Conservation (phyloP, 768 basidiomycete genomes). For the Leucosporidium yakuticum region DNA sequence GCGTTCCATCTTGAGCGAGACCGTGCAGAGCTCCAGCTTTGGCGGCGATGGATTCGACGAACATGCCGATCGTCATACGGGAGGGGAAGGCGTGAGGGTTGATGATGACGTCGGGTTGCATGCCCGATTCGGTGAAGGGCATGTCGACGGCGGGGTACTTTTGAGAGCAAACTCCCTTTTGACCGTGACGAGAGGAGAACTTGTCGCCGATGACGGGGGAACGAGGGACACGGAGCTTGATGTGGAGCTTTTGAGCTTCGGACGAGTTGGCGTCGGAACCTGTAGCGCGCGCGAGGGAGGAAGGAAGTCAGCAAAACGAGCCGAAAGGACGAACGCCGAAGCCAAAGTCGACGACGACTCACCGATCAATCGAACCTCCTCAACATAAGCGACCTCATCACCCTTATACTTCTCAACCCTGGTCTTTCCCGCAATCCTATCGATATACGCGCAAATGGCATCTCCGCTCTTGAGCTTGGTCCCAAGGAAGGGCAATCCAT, state of each 20-base stretch:
- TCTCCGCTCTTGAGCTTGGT: conserved; percentile 64
- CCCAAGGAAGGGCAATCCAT: conserved; percentile 81
- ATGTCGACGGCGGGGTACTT: conserved; percentile 98
- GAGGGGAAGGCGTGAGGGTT: conserved; percentile 99
- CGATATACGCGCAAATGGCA: conserved; percentile 75
- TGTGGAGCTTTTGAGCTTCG: conserved; percentile 84
- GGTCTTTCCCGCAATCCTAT: conserved; percentile 76
- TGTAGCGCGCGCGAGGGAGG: conserved; percentile 39
- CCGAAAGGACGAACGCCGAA: not conserved
- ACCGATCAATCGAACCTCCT: conserved; percentile 87
- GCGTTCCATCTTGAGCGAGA: conserved; percentile 94
- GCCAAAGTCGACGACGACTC: conserved; percentile 40
- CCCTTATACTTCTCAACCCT: conserved; percentile 92
- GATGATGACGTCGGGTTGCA: conserved; percentile 98
- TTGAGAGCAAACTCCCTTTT: conserved; percentile 99
- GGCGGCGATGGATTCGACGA: conserved; percentile 99
- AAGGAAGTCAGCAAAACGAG: not conserved
- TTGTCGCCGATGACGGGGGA: conserved; percentile 98
- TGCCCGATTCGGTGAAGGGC: conserved; percentile 98
- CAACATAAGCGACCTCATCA: conserved; percentile 81
- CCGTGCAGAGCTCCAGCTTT: conserved; percentile 99
- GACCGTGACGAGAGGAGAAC: conserved; percentile 97
- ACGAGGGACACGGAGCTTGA: conserved; percentile 87
- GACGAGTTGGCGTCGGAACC: conserved; percentile 80
- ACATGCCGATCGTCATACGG: conserved; percentile 99